Conservation (phyloP, 805 yeast species). For the Naumovozyma baii region DNA sequence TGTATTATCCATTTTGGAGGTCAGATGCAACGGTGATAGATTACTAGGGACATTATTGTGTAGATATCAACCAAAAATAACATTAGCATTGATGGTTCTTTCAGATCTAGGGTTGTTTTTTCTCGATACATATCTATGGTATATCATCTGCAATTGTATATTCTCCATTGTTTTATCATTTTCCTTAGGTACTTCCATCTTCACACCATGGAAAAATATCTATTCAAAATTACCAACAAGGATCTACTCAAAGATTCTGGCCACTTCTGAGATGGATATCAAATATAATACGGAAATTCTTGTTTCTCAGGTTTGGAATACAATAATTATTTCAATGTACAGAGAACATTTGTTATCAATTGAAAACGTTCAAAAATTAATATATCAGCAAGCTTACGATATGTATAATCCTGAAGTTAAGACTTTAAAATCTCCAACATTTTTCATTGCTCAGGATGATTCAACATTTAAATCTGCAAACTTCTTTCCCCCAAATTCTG, state of each 20-base stretch:
- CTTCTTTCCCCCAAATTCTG: slow-evolving; percentile 52
- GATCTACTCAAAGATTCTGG: slow-evolving; percentile 59
- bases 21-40: slow-evolving; percentile 54
- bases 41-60: slow-evolving; percentile 48
- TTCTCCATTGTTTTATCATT: slow-evolving; percentile 65
- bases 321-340: slow-evolving; percentile 73
- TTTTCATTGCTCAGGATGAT: slow-evolving; percentile 78
- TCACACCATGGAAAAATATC: slow-evolving; percentile 85
- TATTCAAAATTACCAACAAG: slow-evolving; percentile 70
- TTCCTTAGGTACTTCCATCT: slow-evolving; percentile 67
- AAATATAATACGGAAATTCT: slow-evolving; percentile 43
- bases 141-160: slow-evolving; percentile 66
- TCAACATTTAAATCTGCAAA: slow-evolving; percentile 46
- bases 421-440: slow-evolving; percentile 57
- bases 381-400: slow-evolving; percentile 43
- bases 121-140: slow-evolving; percentile 79
- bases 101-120: slow-evolving; percentile 65
- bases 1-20: slow-evolving; percentile 49
- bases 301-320: slow-evolving; percentile 73
- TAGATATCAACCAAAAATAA: slow-evolving; percentile 44
- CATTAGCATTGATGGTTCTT: slow-evolving; percentile 42
- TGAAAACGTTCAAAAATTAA: slow-evolving; percentile 59
- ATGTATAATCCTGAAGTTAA: slow-evolving; percentile 30
- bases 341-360: slow-evolving; percentile 67
- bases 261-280: slow-evolving; percentile 39